Conservation (phyloP, 306 rosid species). For the Nissolia schottii region DNA sequence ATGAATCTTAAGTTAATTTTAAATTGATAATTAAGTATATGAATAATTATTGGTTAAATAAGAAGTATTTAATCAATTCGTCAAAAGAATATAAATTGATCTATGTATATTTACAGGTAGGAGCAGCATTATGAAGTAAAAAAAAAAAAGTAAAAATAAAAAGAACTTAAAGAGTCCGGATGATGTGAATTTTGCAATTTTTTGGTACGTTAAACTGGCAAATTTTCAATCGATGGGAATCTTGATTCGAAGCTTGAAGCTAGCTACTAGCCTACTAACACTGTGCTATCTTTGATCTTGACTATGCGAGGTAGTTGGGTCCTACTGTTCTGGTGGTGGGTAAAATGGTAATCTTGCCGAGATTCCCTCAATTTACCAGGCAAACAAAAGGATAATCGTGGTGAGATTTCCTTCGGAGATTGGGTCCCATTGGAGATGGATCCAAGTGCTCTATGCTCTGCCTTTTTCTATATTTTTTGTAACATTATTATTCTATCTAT, state of each 20-base stretch:
- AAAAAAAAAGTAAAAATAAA: background rate
- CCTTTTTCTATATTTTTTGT: background rate
- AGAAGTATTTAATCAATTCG: too few species aligned
- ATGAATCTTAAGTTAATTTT: too few species aligned
- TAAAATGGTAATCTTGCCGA: slow-evolving; percentile 11
- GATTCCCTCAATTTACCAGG: slow-evolving; percentile 9
- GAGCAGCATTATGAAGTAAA: background rate
- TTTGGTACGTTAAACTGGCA: background rate
- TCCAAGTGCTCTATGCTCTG: background rate
- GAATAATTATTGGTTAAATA: too few species aligned
- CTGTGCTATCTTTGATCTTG: background rate
- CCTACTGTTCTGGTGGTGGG: slow-evolving; percentile 7
- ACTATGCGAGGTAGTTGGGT: slow-evolving; percentile 5
- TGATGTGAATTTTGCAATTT: background rate
- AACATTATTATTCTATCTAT: background rate
- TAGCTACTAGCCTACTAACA: too few species aligned
- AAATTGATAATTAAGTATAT: too few species aligned
- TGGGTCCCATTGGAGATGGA: slow-evolving; percentile 26
- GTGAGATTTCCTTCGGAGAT: slow-evolving; percentile 18
- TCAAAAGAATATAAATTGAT: too few species aligned
- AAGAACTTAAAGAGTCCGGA: background rate
- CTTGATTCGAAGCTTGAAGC: background rate
- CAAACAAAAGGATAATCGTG: slow-evolving; percentile 8
- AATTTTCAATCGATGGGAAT: background rate
- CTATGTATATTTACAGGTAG: too few species aligned